These are phyloP conservation scores for Daldinia eschscholtzii DNA, from an alignment of 2,329 filamentous ascomycete species.

Conservation along the genomic window DNA sequence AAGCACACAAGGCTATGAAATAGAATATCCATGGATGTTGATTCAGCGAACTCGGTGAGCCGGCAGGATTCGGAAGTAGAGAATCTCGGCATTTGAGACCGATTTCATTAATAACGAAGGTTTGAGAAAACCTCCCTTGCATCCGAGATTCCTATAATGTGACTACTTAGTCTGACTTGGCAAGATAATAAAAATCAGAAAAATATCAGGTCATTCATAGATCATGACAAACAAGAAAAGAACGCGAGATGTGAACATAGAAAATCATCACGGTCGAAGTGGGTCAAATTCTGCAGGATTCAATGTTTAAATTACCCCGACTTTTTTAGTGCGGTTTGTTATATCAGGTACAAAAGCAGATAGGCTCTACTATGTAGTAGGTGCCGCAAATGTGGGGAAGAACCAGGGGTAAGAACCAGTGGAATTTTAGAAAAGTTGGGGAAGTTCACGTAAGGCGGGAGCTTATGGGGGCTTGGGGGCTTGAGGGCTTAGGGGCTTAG, in stretches of 20 bases:
- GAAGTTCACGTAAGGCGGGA: constrained; percentile 9
- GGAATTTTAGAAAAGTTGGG: constrained; percentile 4
- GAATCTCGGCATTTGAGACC: constrained; percentile 8
- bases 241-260: constrained; percentile 13
- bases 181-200: neutral
- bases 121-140: constrained; percentile 12
- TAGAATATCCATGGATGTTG: neutral
- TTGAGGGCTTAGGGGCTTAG: too few species aligned
- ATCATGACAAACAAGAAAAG: constrained; percentile 10
- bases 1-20: neutral
- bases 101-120: constrained; percentile 4
- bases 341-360: constrained; percentile 5
- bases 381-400: constrained; percentile 23
- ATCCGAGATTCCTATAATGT: constrained; percentile 4
- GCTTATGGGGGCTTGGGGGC: neutral
- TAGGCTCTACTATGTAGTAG: neutral
- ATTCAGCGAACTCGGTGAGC: neutral
- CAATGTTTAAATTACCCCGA: constrained; percentile 30
- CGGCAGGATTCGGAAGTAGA: neutral
- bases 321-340: constrained; percentile 10
- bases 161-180: constrained; percentile 14
- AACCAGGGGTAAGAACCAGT: constrained; percentile 18
- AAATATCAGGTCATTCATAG: constrained; percentile 12
- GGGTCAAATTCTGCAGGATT: constrained; percentile 30
- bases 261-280: constrained; percentile 26